phyloP scores from a whole-genome alignment of 2,329 filamentous ascomycete genomes.

The Diaporthe sp. region DNA sequence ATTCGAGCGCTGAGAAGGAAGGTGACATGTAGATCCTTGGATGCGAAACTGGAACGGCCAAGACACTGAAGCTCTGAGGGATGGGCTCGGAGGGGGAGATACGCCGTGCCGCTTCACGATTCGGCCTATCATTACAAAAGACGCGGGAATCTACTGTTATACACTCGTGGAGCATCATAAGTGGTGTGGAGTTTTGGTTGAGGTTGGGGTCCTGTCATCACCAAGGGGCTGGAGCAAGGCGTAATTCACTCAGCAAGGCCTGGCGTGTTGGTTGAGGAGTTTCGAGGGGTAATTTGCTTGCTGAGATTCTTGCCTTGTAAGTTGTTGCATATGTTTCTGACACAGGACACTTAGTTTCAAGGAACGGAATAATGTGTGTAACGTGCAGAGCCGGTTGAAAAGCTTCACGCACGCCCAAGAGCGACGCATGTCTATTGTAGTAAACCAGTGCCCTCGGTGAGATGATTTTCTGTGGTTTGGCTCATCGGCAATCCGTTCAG shows the following conservation, averaged over 20 bases:
- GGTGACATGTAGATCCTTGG: neutral
- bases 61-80: neutral
- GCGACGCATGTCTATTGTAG: neutral
- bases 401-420: neutral
- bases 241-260: neutral
- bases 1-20: neutral
- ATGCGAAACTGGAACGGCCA: neutral
- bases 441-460: neutral
- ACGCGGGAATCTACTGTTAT: neutral
- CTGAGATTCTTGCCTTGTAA: neutral
- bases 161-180: neutral
- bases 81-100: neutral
- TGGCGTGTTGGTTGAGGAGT: neutral
- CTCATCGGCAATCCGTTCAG: neutral
- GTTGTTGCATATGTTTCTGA: neutral
- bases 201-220: neutral
- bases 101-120: neutral
- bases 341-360: neutral
- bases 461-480: neutral
- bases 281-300: neutral
- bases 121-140: no score
- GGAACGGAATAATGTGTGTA: neutral
- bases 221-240: neutral
- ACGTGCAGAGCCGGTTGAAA: neutral
- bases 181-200: no score